Percentiles rank a stretch among this genome's conserved stretches.
phyloP scores from a whole-genome alignment of 2,329 filamentous ascomycete genomes.

The Colletotrichum sp. region DNA sequence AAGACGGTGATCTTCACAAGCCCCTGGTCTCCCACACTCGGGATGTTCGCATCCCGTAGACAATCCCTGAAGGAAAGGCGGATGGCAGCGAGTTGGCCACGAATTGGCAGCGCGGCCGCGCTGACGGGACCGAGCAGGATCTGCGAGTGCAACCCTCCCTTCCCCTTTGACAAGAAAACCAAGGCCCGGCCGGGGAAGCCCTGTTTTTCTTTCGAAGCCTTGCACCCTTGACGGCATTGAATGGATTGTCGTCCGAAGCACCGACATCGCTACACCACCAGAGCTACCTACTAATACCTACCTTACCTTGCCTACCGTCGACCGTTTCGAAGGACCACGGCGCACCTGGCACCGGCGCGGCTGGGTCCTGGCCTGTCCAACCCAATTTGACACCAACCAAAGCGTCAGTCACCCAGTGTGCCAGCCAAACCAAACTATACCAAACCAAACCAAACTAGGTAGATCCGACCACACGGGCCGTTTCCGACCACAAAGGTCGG shows the following conservation, averaged over 20 bases:
- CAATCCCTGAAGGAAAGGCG: neutral
- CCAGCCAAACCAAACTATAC: neutral
- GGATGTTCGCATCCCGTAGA: conserved; percentile 9
- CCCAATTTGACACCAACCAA: neutral
- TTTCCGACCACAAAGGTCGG: neutral
- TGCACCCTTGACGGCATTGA: neutral
- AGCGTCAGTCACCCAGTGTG: neutral
- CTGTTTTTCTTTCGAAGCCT: neutral
- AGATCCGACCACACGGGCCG: neutral
- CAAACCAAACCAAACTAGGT: neutral
- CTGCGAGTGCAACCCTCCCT: neutral
- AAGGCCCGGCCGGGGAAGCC: neutral
- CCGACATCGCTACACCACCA: neutral
- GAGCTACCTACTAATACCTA: neutral
- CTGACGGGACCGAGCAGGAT: conserved; percentile 12
- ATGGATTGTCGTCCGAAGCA: neutral
- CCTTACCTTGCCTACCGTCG: neutral
- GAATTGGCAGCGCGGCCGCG: conserved; percentile 7
- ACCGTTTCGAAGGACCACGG: neutral
- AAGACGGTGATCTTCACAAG: neutral
- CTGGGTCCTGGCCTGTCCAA: neutral
- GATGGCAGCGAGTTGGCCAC: conserved; percentile 10
- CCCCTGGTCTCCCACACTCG: neutral
- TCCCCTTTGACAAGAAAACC: neutral
- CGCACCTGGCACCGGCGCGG: neutral